Evolutionary conservation across 495 filamentous ascomycete genomes (phyloP), one percentile per base, ranked within the genome.

Genomic region (Aspergillus carlsbadensis): DNA sequence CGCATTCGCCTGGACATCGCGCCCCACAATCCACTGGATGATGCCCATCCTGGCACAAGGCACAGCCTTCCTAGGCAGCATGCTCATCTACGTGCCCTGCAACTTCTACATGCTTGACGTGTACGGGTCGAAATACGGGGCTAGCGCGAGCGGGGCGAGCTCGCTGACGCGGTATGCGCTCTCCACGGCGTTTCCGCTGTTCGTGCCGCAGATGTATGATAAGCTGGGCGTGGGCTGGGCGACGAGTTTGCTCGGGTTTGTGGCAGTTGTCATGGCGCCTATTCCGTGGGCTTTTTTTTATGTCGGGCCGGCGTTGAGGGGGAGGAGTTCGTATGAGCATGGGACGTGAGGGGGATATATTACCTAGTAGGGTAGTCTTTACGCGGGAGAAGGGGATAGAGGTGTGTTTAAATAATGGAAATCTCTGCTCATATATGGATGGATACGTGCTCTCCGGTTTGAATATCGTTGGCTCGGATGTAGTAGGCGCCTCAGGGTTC

Each of bases 1-100:
- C 4, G 80, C 79, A 67, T 95, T 96, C 65, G 80, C 83, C 10
- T 92, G 88, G 89, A 96, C 91, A 0, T 87, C 83, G 31, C 76
- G 81, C 0, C 86, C 87, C 0, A 73, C 73, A 0, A 85, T 92
- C 26, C 90, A 89, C 65, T 90, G 88, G 84, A 80, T 86, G 15
- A 73, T 82, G 41, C 87, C 90, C 8, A 89, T 94, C 60, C 64
- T 88, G 1, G 85, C 88, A 10, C 52, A 55, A 2, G 89, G 89
- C 5, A 72, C 92, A 8, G 85, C 86, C 0, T 95, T 93, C 63
- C 87, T 88, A 1, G 70, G 80, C 5, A 90, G 90, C 89, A 92
- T 63, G 78, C 83, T 0, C 10, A 92, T 87, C 58, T 96, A 95
- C 62, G 72, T 96, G 18, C 78, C 80, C 5, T 96, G 94, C 66